Evolutionary conservation across 805 yeast genomes (phyloP).

Genomic region (Kazachstania viticola): DNA sequence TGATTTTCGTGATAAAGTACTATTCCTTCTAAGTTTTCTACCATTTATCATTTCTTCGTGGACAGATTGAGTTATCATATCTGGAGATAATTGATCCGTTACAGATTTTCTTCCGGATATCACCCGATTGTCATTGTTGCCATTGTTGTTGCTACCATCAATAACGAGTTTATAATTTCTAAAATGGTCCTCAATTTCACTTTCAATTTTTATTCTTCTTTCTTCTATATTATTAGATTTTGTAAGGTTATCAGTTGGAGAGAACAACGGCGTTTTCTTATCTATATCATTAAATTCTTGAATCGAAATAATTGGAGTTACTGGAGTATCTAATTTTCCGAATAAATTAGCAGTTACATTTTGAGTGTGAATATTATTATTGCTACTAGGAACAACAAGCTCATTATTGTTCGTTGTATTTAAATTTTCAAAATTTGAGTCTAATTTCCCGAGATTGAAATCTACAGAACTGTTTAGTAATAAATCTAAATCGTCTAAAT

Average conservation of each 20-base stretch:
- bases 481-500: slow-evolving; percentile 14
- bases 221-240: neutral
- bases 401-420: neutral
- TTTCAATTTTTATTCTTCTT: neutral
- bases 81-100: no score
- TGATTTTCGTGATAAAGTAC: slow-evolving; percentile 9
- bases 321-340: no score
- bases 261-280: no score
- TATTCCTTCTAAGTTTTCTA: slow-evolving; percentile 15
- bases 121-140: no score
- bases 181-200: neutral
- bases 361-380: no score
- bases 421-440: neutral
- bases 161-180: neutral
- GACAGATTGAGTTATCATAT: neutral
- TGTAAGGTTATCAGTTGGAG: neutral
- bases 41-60: slow-evolving; percentile 21
- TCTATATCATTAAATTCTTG: slow-evolving; percentile 17
- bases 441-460: no score
- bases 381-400: neutral
- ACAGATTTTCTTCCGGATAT: no score
- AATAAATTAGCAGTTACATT: no score
- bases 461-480: slow-evolving; percentile 3
- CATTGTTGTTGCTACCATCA: no score
- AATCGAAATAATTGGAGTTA: slow-evolving; percentile 20